Evolutionary conservation across 2,329 filamentous ascomycete genomes (phyloP).

Genomic region (Drechslerella coelobrocha): DNA sequence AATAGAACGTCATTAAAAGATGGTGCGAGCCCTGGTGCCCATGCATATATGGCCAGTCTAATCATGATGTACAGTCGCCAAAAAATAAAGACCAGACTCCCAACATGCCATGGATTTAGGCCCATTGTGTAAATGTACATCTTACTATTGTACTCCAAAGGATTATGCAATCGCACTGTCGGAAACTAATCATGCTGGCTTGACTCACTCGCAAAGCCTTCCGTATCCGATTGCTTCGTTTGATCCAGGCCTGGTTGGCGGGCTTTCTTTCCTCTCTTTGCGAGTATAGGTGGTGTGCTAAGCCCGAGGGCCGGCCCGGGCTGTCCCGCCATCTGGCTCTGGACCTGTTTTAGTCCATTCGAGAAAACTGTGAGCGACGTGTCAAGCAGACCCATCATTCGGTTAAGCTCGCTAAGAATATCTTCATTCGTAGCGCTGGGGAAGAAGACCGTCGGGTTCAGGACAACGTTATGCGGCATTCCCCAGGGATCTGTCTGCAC

Average conservation of each 20-base stretch:
- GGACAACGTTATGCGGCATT: constrained; percentile 38
- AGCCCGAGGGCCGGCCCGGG: constrained; percentile 22
- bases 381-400: constrained; percentile 43
- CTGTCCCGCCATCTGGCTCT: constrained; percentile 33
- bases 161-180: neutral
- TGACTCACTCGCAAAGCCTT: constrained; percentile 46
- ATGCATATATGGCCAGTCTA: constrained; percentile 10
- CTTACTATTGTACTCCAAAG: neutral
- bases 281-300: constrained; percentile 4
- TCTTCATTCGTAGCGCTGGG: constrained; percentile 43
- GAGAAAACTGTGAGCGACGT: constrained; percentile 42
- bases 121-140: constrained; percentile 11
- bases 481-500: constrained; percentile 38
- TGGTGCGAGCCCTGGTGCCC: neutral
- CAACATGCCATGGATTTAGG: constrained; percentile 24
- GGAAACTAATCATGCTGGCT: constrained; percentile 25
- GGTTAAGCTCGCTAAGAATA: constrained; percentile 28
- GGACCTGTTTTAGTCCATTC: constrained; percentile 37
- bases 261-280: constrained; percentile 35
- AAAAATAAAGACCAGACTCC: constrained; percentile 13
- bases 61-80: constrained; percentile 25
- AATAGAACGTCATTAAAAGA: constrained; percentile 11
- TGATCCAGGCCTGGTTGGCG: constrained; percentile 25
- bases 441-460: constrained; percentile 43
- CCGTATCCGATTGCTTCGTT: constrained; percentile 45